Evolutionary conservation across 306 rosid genomes (phyloP).

Genomic region (Quercus gilva): DNA sequence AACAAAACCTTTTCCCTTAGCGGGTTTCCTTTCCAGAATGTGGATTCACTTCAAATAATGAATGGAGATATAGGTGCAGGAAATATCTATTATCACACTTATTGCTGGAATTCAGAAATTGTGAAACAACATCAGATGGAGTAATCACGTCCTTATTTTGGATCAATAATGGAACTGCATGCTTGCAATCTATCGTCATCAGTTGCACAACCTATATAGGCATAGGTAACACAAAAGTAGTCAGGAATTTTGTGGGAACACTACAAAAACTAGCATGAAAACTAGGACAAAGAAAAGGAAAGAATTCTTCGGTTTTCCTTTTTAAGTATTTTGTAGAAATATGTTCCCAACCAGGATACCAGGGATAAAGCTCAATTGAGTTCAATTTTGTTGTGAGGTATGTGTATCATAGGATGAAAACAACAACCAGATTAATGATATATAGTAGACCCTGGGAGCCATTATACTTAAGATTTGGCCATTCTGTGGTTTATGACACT

Average conservation of each 20-base stretch:
- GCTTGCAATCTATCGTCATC: conserved; percentile 94
- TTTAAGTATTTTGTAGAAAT: conserved; percentile 13
- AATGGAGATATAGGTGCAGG: conserved; percentile 81
- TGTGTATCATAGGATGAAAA: conserved; percentile 14
- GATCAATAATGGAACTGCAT: conserved; percentile 71
- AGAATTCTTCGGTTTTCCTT: not conserved
- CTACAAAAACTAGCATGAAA: not conserved
- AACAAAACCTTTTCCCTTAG: too few relatives aligned
- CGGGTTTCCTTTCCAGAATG: conserved; percentile 96
- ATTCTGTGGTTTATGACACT: too few relatives aligned
- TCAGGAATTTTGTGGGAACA: conserved; percentile 2
- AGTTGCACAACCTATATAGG: conserved; percentile 71
- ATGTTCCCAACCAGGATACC: conserved; percentile 17
- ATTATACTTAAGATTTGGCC: too few relatives aligned
- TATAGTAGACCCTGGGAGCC: too few relatives aligned
- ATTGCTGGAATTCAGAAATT: conserved; percentile 55
- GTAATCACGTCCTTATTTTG: conserved; percentile 67
- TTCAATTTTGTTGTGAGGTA: conserved; percentile 14
- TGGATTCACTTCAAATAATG: conserved; percentile 85
- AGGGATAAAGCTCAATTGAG: conserved; percentile 13
- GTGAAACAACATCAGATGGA: conserved; percentile 80
- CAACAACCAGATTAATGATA: not conserved
- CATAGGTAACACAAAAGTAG: conserved; percentile 24
- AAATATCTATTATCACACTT: conserved; percentile 65
- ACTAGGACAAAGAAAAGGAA: not conserved